Percentiles rank a stretch among this genome's conserved stretches.
Conservation (phyloP, 2,329 filamentous ascomycete genomes). For the Pseudopithomyces maydicus region DNA sequence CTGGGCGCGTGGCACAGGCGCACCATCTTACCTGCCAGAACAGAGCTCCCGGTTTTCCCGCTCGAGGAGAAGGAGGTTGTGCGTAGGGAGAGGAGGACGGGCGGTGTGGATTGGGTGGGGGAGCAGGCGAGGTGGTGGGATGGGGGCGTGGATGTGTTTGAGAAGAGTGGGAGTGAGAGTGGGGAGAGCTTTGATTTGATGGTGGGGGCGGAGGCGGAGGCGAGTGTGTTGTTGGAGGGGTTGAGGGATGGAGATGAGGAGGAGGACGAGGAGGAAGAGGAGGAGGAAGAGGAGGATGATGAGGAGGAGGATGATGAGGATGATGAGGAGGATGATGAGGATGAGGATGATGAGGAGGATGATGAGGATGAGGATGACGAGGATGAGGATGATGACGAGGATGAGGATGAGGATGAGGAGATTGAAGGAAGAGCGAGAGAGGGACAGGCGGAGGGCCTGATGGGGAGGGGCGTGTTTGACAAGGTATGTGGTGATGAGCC, state of each 20-base stretch:
- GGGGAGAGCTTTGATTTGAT: conserved; percentile 53
- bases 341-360: conserved; percentile 21
- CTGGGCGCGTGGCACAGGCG: conserved; percentile 87
- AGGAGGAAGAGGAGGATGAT: conserved; percentile 24
- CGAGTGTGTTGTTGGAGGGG: conserved; percentile 38
- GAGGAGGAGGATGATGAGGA: conserved; percentile 30
- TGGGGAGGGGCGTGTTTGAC: too few relatives aligned
- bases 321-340: conserved; percentile 15
- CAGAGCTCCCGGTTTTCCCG: conserved; percentile 36
- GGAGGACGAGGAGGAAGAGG: conserved; percentile 20
- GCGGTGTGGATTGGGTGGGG: conserved; percentile 46
- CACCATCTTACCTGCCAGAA: conserved; percentile 39
- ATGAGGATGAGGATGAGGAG: conserved; percentile 22
- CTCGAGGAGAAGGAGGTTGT: conserved; percentile 52
- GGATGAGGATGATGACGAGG: conserved; percentile 13
- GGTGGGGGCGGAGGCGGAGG: conserved; percentile 51
- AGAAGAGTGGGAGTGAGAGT: conserved; percentile 33
- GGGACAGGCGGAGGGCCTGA: conserved; percentile 10
- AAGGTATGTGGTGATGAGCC: too few relatives aligned
- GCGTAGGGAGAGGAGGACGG: conserved; percentile 30
- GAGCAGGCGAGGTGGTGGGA: conserved; percentile 45
- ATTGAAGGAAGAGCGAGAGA: too few relatives aligned
- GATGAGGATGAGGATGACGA: conserved; percentile 35
- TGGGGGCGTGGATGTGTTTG: conserved; percentile 36
- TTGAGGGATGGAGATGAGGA: conserved; percentile 25